A percentile compares a stretch with the other conserved stretches of the same genome.
These are phyloP conservation scores for Paramicrosporidium saccamoebae DNA, from an alignment of 371 early-diverging fungal species.

Conservation along the genomic window DNA sequence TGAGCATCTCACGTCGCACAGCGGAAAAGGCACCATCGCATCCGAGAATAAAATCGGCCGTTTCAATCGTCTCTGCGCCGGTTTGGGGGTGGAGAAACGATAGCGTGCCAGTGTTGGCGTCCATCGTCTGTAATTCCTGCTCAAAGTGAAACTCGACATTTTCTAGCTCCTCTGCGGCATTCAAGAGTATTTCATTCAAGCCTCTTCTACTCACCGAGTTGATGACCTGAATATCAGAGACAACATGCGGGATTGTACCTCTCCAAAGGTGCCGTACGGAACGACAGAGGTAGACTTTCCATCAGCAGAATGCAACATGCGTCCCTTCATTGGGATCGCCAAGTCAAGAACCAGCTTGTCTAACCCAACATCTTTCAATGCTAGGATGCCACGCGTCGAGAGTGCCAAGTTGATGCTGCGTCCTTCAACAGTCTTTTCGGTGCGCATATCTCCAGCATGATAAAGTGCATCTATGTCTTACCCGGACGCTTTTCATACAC, in stretches of 20 bases:
- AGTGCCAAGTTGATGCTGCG: conserved; percentile 79
- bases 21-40: conserved; percentile 77
- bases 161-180: conserved; percentile 4
- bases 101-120: conserved; percentile 9
- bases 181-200: conserved; percentile 41
- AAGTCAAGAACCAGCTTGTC: conserved; percentile 21
- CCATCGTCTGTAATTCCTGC: conserved; percentile 8
- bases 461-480: no score
- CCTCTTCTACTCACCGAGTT: conserved; percentile 64
- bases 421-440: no score
- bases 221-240: conserved; percentile 20
- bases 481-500: conserved; percentile 58
- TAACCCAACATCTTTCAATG: conserved; percentile 25
- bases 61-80: conserved; percentile 5
- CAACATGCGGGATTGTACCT: conserved; percentile 12
- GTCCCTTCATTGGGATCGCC: conserved; percentile 63
- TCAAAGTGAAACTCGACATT: conserved; percentile 12
- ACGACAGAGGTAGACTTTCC: conserved; percentile 29
- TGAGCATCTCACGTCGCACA: conserved; percentile 34
- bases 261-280: conserved; percentile 50
- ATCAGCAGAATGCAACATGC: conserved; percentile 50
- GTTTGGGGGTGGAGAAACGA: conserved; percentile 4
- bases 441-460: no score
- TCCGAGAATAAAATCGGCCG: conserved; percentile 53
- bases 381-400: conserved; percentile 52